Base-by-base conservation (phyloP, 768 basidiomycete genomes). In the Podaxis pistillaris region DNA sequence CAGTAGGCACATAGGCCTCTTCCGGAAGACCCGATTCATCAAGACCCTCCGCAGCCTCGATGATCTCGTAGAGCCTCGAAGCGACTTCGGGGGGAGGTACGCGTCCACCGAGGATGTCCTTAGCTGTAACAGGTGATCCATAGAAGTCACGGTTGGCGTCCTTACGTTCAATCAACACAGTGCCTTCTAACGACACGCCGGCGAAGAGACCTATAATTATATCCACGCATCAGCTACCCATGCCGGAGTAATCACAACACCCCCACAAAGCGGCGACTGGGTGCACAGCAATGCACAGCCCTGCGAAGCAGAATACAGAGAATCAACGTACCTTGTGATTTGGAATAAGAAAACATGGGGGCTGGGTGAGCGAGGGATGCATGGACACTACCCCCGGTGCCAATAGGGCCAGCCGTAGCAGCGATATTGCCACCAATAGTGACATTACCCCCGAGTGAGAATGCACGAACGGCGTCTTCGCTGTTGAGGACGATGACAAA, bases 41-140 rank as follows among this genome's bases (percentile, higher is more conserved):
- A 53, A 96, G 77, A 37, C 95, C 95, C 75, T 96, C 95, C 7
- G 94, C 94, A 37, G 93, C 91, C 76, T 98, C 96, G 67, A 99
- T 96, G 70, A 98, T 89, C 72, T 98, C 96, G 75, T 98, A 98
- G 66, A 98, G 73, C 66, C 83, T 83, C 36, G 91, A 92, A 1
- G 95, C 95, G 61, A 96, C 93, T 76, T 98, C 96, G 0, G 97
- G 96, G n/a, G 96, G 93, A 4, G 96, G 97, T 1, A 98, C 96
- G 19, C 89, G 88, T 40, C 96, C 96, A 56, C 91, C 86, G 28
- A 99, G 86, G 68, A 99, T 96, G 70, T 96, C 95, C 63, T 83
- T 82, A 0, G 94, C 93, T 5, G 95, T 91, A 4, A 98, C 86
- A 1, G 87, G 80, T 2, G 94, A 94, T 2, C 96, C 96, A 68